A percentile compares a stretch with the other conserved stretches of the same genome.
Conservation (phyloP, 2,329 filamentous ascomycete genomes). For the Clonostachys byssicola region DNA sequence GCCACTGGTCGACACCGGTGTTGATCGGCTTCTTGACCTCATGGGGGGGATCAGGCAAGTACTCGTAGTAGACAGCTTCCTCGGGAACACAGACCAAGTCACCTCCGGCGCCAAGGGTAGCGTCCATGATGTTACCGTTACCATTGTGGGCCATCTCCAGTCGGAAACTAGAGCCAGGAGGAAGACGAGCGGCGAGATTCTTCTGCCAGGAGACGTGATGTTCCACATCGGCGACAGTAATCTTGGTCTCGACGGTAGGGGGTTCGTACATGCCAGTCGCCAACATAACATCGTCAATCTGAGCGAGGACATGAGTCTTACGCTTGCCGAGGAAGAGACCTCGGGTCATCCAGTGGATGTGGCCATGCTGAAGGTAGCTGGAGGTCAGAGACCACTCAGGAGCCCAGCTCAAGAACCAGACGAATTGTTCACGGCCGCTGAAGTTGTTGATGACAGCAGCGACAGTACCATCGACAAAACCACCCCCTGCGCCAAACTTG, state of each 20-base stretch:
- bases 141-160: conserved; percentile 51
- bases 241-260: conserved; percentile 39
- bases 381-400: conserved; percentile 40
- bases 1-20: conserved; percentile 44
- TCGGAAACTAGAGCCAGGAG: conserved; percentile 44
- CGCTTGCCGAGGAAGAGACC: conserved; percentile 54
- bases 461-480: conserved; percentile 29
- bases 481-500: conserved; percentile 38
- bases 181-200: conserved; percentile 38
- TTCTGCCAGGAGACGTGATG: conserved; percentile 35
- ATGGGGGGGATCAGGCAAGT: conserved; percentile 36
- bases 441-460: conserved; percentile 59
- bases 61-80: conserved; percentile 36
- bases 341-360: conserved; percentile 58
- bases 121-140: conserved; percentile 41
- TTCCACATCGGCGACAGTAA: conserved; percentile 38
- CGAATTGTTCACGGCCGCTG: conserved; percentile 55
- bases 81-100: conserved; percentile 30
- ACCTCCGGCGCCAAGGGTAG: conserved; percentile 40
- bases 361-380: conserved; percentile 56
- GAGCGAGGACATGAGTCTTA: conserved; percentile 48
- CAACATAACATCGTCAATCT: conserved; percentile 61
- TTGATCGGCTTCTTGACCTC: conserved; percentile 42
- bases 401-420: conserved; percentile 51
- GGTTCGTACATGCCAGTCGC: conserved; percentile 45